Conservation (phyloP, 1,284 basidiomycete genomes). For the Moesziomyces sp. region DNA sequence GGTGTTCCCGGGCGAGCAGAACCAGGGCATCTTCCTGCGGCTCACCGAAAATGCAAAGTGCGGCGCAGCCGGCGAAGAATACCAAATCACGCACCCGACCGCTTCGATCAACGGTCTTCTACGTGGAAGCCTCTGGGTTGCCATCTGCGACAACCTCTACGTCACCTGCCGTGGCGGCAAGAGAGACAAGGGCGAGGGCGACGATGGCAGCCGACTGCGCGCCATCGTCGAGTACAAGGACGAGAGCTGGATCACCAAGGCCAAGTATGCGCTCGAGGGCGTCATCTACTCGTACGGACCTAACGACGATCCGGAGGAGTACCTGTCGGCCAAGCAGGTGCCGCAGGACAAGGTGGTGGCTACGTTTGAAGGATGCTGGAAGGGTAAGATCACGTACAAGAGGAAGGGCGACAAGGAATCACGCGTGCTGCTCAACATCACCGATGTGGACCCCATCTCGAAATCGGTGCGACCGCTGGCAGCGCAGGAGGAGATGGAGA, state of each 20-base stretch:
- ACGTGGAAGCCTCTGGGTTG: constrained; percentile 88
- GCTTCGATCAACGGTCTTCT: constrained; percentile 92
- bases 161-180: constrained; percentile 82
- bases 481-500: constrained; percentile 83
- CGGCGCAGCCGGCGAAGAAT: constrained; percentile 57
- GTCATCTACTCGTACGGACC: constrained; percentile 81
- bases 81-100: constrained; percentile 84
- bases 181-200: constrained; percentile 66
- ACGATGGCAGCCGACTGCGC: constrained; percentile 72
- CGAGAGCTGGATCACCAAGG: constrained; percentile 93
- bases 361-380: constrained; percentile 88
- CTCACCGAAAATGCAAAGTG: constrained; percentile 54
- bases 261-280: constrained; percentile 88
- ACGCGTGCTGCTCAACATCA: constrained; percentile 80
- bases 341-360: constrained; percentile 82
- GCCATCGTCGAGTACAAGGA: constrained; percentile 94
- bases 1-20: constrained; percentile 74
- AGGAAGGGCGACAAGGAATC: constrained; percentile 77
- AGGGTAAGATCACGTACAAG: constrained; percentile 82
- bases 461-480: constrained; percentile 85
- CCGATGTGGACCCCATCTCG: constrained; percentile 79
- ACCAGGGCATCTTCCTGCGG: constrained; percentile 79
- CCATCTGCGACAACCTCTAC: constrained; percentile 80
- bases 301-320: constrained; percentile 74
- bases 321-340: constrained; percentile 90